These are phyloP conservation scores for Dichotomocladium elegans DNA, from an alignment of 371 early-diverging fungal genomes.

Conservation along the genomic window DNA sequence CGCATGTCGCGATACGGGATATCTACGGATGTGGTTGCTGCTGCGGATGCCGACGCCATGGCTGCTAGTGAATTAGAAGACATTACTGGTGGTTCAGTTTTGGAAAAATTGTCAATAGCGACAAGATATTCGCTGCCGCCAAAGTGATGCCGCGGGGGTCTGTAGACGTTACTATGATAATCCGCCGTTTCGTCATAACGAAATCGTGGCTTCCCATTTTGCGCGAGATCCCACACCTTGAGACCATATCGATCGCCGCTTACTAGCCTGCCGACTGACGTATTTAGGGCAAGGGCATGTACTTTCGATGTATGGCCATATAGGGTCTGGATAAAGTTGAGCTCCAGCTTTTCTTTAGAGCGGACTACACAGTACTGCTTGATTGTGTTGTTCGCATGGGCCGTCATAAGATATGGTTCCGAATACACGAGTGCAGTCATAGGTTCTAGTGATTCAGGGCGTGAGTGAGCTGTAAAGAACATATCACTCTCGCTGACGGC, in stretches of 20 bases:
- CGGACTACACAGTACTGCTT: slow-evolving; percentile 32
- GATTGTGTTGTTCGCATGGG: slow-evolving; percentile 49
- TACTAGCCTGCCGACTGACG: slow-evolving; percentile 22
- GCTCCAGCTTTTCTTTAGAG: slow-evolving; percentile 12
- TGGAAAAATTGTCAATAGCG: slow-evolving; percentile 7
- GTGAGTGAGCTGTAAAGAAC: slow-evolving; percentile 7
- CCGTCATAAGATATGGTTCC: slow-evolving; percentile 38
- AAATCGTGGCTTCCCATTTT: not conserved
- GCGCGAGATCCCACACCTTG: slow-evolving; percentile 37
- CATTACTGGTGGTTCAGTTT: too few species aligned
- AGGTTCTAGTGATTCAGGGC: slow-evolving; percentile 2
- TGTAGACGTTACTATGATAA: not conserved
- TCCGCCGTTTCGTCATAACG: not conserved
- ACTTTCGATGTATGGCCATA: slow-evolving; percentile 48
- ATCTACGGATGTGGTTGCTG: slow-evolving; percentile 1
- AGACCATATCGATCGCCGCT: slow-evolving; percentile 44
- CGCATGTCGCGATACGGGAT: slow-evolving; percentile 17
- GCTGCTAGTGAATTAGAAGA: too few species aligned
- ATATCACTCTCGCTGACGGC: slow-evolving; percentile 16
- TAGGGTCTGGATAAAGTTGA: slow-evolving; percentile 28
- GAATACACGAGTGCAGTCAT: slow-evolving; percentile 33
- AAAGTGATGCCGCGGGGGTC: not conserved
- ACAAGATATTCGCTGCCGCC: slow-evolving; percentile 11
- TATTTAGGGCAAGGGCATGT: slow-evolving; percentile 29
- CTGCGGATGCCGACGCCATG: not conserved